Evolutionary conservation across 306 rosid genomes (phyloP).

Genomic region (Albizia julibrissin): DNA sequence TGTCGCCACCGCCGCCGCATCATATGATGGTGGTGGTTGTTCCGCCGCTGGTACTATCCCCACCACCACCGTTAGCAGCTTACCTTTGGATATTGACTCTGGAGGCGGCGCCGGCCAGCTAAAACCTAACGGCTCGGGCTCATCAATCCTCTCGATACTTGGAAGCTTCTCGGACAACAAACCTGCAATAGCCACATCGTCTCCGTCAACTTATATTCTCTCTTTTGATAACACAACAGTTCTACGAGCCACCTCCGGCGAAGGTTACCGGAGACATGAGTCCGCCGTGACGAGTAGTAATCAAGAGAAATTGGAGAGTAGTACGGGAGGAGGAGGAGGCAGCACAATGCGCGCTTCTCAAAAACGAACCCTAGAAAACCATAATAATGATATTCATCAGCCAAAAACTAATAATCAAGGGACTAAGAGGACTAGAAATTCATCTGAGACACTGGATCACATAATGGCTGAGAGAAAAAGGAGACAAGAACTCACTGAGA

Average conservation of each 20-base stretch:
- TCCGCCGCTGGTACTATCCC: neutral
- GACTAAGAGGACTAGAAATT: conserved; percentile 25
- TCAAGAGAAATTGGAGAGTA: neutral
- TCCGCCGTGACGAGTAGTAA: neutral
- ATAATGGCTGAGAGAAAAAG: conserved; percentile 41
- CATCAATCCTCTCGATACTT: conserved; percentile 5
- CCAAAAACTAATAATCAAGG: conserved; percentile 13
- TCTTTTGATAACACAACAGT: conserved; percentile 31
- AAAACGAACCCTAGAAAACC: neutral
- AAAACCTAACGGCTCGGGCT: neutral
- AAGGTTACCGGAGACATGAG: neutral
- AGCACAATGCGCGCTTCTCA: neutral
- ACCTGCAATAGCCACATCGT: neutral
- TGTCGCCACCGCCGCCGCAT: neutral
- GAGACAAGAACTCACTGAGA: conserved; percentile 36
- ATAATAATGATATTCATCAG: neutral
- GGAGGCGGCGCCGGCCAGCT: neutral
- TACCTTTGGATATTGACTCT: neutral
- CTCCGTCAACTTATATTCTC: conserved; percentile 17
- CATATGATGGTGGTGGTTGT: neutral
- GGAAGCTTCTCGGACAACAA: neutral
- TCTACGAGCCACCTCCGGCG: neutral
- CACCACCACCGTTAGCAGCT: neutral
- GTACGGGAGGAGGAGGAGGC: neutral
- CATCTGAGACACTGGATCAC: conserved; percentile 30